A percentile compares a stretch with the other conserved stretches of the same genome.
These are phyloP conservation scores for Asterochloris sp. DNA, from an alignment of 139 green algal species.

Conservation along the genomic window DNA sequence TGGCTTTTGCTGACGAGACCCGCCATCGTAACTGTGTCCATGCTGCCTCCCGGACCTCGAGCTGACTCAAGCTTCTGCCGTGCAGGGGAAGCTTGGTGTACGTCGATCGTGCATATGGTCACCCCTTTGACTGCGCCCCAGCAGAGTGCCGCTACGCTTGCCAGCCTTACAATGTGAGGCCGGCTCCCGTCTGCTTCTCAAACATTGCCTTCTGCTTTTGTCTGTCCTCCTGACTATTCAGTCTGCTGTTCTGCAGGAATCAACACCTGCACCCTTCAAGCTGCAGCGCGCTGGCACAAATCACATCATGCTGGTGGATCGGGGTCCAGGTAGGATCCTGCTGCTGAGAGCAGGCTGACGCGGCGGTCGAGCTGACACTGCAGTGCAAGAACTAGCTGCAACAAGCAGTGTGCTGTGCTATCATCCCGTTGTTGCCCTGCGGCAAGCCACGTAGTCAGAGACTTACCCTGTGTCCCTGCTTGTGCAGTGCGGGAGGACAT, in stretches of 20 bases:
- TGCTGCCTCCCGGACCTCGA: neutral
- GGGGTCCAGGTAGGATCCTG: conserved; percentile 38
- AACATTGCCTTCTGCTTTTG: neutral
- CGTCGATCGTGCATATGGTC: neutral
- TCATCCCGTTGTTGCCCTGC: neutral
- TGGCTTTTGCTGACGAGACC: no score
- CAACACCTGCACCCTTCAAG: conserved; percentile 32
- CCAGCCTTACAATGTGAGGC: neutral
- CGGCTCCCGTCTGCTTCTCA: no score
- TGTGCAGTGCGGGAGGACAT: conserved; percentile 13
- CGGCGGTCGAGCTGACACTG: no score
- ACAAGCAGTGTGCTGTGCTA: neutral
- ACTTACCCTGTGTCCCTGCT: neutral
- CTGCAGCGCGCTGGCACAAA: conserved; percentile 24
- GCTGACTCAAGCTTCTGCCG: neutral
- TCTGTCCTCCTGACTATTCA: neutral
- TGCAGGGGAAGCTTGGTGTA: conserved; percentile 2
- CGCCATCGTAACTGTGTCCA: no score
- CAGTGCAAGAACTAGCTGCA: no score
- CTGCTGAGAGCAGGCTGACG: no score
- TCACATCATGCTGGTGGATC: conserved; percentile 72
- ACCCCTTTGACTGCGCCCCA: conserved; percentile 13
- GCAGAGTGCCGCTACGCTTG: conserved; percentile 43
- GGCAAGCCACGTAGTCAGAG: neutral
- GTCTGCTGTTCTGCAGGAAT: conserved; percentile 11